Evolutionary conservation across 2,329 filamentous ascomycete species (phyloP), one percentile per base, ranked within the genome.

Genomic region (Epicoccum sorghinum): DNA sequence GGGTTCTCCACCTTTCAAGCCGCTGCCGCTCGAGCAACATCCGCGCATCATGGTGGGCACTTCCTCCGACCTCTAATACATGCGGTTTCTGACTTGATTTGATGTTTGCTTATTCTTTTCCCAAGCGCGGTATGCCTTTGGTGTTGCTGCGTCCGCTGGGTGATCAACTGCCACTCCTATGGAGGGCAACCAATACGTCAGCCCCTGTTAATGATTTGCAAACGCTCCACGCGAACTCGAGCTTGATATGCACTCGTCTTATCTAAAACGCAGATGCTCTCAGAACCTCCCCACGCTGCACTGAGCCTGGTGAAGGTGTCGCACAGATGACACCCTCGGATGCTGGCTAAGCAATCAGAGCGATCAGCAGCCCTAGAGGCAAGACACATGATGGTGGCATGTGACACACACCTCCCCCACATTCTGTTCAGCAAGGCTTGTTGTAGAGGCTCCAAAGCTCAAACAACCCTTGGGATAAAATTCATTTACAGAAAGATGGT

Each of bases 251-350:
- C 46, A 55, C 30, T 37, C 25, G 24, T 37, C 41, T 46, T 47
- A 50, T 55, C 52, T 46, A 30, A 35, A 47, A 29, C 46, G 36
- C 3, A 13, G 23, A 47, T 29, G 24, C 42, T 25, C 49, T 43
- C 24, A 22, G 30, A 44, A 46, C 35, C 27, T 50, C 32, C 42
- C 50, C 55, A 43, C 42, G 39, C 50, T 51, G 49, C 45, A 45
- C 35, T 25, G 39, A 37, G 23, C 35, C 47, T 33, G 43, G 39
- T 36, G 40, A 54, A 44, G 30, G 37, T 51, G 58, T 45, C 39
- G 59, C 48, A 64, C 61, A 57, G 61, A 60, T 64, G 61, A 62
- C 61, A 62, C 59, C 49, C 59, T 58, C 57, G 55, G 47, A 58
- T 42, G 52, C 58, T 51, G 51, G 56, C 52, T 55, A 49, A 46